phyloP scores from a whole-genome alignment of 1,139 yeast species.

The Yamadazyma aaseri region DNA sequence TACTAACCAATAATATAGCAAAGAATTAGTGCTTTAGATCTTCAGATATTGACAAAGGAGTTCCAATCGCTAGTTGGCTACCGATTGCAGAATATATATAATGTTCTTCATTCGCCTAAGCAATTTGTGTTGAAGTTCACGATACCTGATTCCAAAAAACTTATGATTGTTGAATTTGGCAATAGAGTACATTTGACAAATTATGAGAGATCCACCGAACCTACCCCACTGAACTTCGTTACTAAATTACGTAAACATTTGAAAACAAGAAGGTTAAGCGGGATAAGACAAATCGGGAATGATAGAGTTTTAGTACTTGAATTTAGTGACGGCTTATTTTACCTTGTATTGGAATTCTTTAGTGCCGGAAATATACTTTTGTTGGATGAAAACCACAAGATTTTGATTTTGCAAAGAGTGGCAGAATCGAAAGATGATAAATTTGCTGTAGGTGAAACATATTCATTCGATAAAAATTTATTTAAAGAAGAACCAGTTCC shows the following conservation, averaged over 20 bases:
- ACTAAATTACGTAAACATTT: slow-evolving; percentile 83
- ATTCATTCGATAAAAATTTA: slow-evolving; percentile 51
- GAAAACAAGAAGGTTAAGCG: slow-evolving; percentile 74
- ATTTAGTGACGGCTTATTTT: slow-evolving; percentile 77
- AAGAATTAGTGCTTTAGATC: slow-evolving; percentile 81
- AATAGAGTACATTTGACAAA: slow-evolving; percentile 77
- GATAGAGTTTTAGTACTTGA: slow-evolving; percentile 80
- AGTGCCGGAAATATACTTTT: slow-evolving; percentile 91
- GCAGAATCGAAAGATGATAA: slow-evolving; percentile 68
- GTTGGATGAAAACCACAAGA: slow-evolving; percentile 65
- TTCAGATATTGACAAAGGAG: slow-evolving; percentile 70
- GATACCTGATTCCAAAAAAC: slow-evolving; percentile 76
- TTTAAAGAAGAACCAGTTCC: slow-evolving; percentile 31
- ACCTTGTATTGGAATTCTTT: slow-evolving; percentile 84
- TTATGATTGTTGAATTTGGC: slow-evolving; percentile 82
- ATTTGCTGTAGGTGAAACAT: slow-evolving; percentile 72
- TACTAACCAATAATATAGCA: slow-evolving; percentile 51
- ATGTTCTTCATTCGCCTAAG: slow-evolving; percentile 67
- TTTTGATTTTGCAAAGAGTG: slow-evolving; percentile 71
- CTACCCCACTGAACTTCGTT: slow-evolving; percentile 81
- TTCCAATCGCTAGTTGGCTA: slow-evolving; percentile 60
- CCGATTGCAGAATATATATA: slow-evolving; percentile 83
- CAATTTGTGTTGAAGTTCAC: slow-evolving; percentile 81
- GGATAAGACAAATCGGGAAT: slow-evolving; percentile 67
- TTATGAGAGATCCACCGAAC: slow-evolving; percentile 76